Percentiles rank a stretch among this genome's conserved stretches.
These are phyloP conservation scores for Xylaria hypoxylon DNA, from an alignment of 2,329 filamentous ascomycete species.

Conservation along the genomic window DNA sequence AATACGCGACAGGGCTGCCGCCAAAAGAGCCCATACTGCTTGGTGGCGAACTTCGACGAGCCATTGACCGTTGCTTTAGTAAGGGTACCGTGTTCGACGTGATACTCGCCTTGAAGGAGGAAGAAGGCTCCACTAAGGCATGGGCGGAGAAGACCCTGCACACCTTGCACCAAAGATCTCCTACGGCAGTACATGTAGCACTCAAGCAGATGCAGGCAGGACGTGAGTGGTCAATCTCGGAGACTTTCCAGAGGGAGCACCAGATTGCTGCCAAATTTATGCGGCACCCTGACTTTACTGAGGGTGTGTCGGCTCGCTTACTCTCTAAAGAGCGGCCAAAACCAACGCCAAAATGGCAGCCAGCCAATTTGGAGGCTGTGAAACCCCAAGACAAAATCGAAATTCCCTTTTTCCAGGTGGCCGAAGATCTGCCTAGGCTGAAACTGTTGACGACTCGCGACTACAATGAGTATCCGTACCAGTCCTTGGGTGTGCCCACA, in stretches of 20 bases:
- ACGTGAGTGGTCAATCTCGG: slow-evolving; percentile 79
- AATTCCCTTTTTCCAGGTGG: slow-evolving; percentile 75
- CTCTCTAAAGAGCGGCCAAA: slow-evolving; percentile 69
- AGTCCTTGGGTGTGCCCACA: slow-evolving; percentile 75
- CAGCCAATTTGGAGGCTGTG: slow-evolving; percentile 77
- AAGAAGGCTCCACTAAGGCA: slow-evolving; percentile 64
- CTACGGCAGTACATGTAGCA: slow-evolving; percentile 86
- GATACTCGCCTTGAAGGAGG: slow-evolving; percentile 72
- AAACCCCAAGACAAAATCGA: slow-evolving; percentile 63
- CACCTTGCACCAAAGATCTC: slow-evolving; percentile 82
- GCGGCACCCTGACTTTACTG: slow-evolving; percentile 88
- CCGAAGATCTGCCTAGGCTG: slow-evolving; percentile 61
- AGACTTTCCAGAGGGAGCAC: slow-evolving; percentile 89
- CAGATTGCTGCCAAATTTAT: slow-evolving; percentile 89
- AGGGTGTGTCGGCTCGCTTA: slow-evolving; percentile 87
- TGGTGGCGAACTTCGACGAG: slow-evolving; percentile 76
- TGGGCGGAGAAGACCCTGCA: slow-evolving; percentile 85
- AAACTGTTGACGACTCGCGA: slow-evolving; percentile 70
- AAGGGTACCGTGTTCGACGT: slow-evolving; percentile 77
- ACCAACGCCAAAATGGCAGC: slow-evolving; percentile 78
- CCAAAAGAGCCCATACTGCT: slow-evolving; percentile 76
- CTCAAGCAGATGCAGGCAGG: slow-evolving; percentile 85
- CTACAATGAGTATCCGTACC: slow-evolving; percentile 80
- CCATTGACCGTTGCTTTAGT: slow-evolving; percentile 87
- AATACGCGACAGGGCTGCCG: slow-evolving; percentile 89